Evolutionary conservation across 306 rosid species (phyloP).

Genomic region (Macrotyloma uniflorum): DNA sequence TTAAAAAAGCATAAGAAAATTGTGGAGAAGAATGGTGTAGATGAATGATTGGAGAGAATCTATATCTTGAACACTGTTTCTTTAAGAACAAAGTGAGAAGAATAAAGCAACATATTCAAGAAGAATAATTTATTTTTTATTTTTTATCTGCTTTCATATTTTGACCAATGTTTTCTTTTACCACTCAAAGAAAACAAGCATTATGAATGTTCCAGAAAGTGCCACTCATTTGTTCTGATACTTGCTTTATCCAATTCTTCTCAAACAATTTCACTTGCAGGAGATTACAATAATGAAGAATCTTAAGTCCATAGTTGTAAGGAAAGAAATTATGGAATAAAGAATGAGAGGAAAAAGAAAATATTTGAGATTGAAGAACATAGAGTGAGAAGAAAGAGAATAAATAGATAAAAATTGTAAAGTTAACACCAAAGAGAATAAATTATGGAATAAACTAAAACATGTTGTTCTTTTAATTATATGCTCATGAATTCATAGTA

Average conservation of each 20-base stretch:
- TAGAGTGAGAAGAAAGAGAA: no score
- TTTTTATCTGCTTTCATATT: constrained; percentile 11
- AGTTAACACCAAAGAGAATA: no score
- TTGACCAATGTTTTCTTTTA: constrained; percentile 34
- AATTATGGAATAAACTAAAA: no score
- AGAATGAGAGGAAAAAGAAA: no score
- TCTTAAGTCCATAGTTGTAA: no score
- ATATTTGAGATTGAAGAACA: no score
- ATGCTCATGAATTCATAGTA: not conserved
- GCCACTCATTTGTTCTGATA: constrained; percentile 21
- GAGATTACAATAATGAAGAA: no score
- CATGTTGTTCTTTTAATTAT: no score
- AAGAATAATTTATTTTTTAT: constrained; percentile 10
- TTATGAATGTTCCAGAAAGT: constrained; percentile 48
- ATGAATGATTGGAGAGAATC: constrained; percentile 45
- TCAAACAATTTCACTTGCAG: constrained; percentile 25
- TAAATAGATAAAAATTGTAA: no score
- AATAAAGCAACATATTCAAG: constrained; percentile 39
- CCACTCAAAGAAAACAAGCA: constrained; percentile 41
- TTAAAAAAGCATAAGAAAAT: no score
- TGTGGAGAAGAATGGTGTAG: constrained; percentile 34
- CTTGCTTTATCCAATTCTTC: constrained; percentile 14
- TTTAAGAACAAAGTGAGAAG: constrained; percentile 35
- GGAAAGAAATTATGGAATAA: no score
- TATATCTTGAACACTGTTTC: not conserved